phyloP scores from a whole-genome alignment of 257 asterid species.

The Salvia splendens region DNA sequence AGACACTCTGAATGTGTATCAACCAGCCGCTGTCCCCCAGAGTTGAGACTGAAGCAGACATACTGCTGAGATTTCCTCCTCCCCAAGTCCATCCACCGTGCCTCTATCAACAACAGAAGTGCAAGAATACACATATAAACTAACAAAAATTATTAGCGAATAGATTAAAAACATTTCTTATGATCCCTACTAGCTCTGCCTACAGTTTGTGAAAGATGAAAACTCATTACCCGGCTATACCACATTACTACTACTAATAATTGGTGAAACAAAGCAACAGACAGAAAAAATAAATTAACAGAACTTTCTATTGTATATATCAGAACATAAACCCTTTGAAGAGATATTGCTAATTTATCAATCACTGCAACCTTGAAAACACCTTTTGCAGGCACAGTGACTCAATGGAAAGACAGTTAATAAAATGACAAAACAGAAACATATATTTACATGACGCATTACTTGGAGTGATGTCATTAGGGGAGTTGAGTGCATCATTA shows the following conservation, averaged over 20 bases:
- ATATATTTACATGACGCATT: too few relatives aligned
- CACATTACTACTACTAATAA: constrained; percentile 1
- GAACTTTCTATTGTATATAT: background rate
- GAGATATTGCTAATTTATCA: background rate
- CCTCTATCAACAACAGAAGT: constrained; percentile 54
- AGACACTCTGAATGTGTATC: constrained; percentile 90
- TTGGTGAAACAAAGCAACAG: background rate
- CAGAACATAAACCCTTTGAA: background rate
- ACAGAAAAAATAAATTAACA: background rate
- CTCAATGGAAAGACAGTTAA: background rate
- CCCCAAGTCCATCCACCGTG: constrained; percentile 99
- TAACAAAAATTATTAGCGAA: constrained; percentile 19
- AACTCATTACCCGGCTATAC: background rate
- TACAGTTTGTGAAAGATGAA: constrained; percentile 2
- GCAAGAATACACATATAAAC: constrained; percentile 5
- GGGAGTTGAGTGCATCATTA: too few relatives aligned
- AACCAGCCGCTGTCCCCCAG: constrained; percentile 99
- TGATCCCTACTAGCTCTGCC: constrained; percentile 13
- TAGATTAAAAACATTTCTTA: constrained; percentile 19
- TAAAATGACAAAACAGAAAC: too few relatives aligned
- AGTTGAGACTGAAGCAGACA: constrained; percentile 98
- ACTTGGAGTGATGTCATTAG: background rate
- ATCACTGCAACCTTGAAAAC: background rate
- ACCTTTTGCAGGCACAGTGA: constrained; percentile 6
- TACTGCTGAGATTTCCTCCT: constrained; percentile 98